Evolutionary conservation across 2,329 filamentous ascomycete species (phyloP).

Genomic region (Fusarium sambucinum): DNA sequence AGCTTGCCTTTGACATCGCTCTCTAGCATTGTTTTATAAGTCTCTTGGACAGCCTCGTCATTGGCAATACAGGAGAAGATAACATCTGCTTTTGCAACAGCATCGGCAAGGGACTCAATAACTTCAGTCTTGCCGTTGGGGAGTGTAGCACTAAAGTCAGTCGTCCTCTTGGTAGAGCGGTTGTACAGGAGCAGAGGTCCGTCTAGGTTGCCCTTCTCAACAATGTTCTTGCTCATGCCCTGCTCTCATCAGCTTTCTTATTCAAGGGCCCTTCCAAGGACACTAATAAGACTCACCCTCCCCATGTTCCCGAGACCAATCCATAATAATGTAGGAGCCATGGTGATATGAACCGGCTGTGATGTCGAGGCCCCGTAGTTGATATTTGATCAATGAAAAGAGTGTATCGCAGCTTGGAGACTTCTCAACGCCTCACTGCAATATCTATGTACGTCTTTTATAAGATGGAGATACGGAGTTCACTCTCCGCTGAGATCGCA

Average conservation of each 20-base stretch:
- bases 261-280: not conserved
- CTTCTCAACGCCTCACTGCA: not conserved
- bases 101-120: slow-evolving; percentile 72
- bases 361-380: not conserved
- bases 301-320: slow-evolving; percentile 92
- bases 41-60: slow-evolving; percentile 76
- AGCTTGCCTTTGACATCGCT: slow-evolving; percentile 75
- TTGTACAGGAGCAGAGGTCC: slow-evolving; percentile 84
- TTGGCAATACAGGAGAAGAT: slow-evolving; percentile 87
- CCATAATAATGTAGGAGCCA: slow-evolving; percentile 76
- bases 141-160: slow-evolving; percentile 72
- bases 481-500: not conserved
- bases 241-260: slow-evolving; percentile 50
- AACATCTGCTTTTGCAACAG: slow-evolving; percentile 76
- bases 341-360: slow-evolving; percentile 43
- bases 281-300: slow-evolving; percentile 64
- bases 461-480: slow-evolving; percentile 11
- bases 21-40: slow-evolving; percentile 68
- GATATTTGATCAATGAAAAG: not conserved
- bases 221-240: slow-evolving; percentile 88
- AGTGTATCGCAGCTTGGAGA: not conserved
- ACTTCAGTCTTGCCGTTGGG: slow-evolving; percentile 72
- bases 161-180: slow-evolving; percentile 75
- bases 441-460: not conserved
- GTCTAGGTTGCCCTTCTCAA: slow-evolving; percentile 78